A percentile compares a stretch with the other conserved stretches of the same genome.
phyloP scores from a whole-genome alignment of 805 yeast genomes.

The Monosporozyma siamensis region DNA sequence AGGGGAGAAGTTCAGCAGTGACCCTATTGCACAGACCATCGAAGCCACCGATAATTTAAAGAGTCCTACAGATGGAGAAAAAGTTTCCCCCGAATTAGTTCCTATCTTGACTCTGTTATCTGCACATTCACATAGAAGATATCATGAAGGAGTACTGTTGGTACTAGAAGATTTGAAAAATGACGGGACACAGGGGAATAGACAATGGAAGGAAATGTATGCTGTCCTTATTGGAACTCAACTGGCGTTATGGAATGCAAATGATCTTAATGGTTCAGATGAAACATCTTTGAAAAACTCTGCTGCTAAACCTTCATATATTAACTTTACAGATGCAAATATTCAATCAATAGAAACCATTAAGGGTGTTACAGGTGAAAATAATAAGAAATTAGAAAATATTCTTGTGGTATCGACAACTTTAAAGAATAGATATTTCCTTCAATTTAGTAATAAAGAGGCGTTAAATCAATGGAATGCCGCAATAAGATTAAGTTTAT shows the following conservation, averaged over 20 bases:
- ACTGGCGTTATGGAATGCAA: slow-evolving; percentile 86
- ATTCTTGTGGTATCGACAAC: slow-evolving; percentile 89
- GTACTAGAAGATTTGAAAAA: slow-evolving; percentile 62
- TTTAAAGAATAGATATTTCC: slow-evolving; percentile 72
- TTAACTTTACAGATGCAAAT: slow-evolving; percentile 85
- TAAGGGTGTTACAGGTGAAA: slow-evolving; percentile 50
- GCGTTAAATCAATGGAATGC: slow-evolving; percentile 70
- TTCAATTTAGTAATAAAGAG: slow-evolving; percentile 63
- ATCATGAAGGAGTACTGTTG: slow-evolving; percentile 69
- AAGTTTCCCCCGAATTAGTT: slow-evolving; percentile 34
- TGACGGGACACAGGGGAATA: slow-evolving; percentile 77
- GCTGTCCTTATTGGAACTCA: slow-evolving; percentile 88
- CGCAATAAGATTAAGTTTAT: slow-evolving; percentile 70
- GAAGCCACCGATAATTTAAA: not conserved
- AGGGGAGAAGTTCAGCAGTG: not conserved
- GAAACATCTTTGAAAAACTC: slow-evolving; percentile 38
- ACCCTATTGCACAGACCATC: not conserved
- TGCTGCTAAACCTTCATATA: slow-evolving; percentile 71
- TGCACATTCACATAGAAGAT: slow-evolving; percentile 67
- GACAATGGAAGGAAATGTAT: slow-evolving; percentile 88
- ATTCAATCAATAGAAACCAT: slow-evolving; percentile 61
- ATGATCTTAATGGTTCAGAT: slow-evolving; percentile 42
- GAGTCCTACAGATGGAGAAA: not conserved
- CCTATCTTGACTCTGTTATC: slow-evolving; percentile 69
- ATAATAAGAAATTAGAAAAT: slow-evolving; percentile 46